Base-by-base conservation (phyloP, 495 filamentous ascomycete species). In the Neurospora sp. region DNA sequence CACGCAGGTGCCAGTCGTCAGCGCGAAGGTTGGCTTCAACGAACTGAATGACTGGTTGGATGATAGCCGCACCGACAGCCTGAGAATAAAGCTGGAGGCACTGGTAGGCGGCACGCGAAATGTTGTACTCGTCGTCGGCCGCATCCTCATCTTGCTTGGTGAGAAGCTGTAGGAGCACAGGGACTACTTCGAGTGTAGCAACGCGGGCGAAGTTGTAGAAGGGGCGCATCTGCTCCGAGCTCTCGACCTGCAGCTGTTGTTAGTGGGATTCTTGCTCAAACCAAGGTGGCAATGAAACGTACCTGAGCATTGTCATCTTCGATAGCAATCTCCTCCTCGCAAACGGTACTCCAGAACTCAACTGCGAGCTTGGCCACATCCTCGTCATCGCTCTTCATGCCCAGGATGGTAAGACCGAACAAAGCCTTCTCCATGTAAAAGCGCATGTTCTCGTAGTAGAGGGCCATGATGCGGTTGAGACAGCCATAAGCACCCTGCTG, bases 401-500 rank as follows among this genome's bases (percentile, higher is more conserved):
- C 96, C 85, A 97, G 90, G 74, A 98, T 96, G n/a, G 96, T 99
- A 16, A 99, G 87, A 66, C 96, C 96, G 81, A 98, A 99, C 44
- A 99, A 86, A 66, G 96, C 96, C 88, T 98, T 98, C 88, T 99
- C 96, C 96, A 99, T 99, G 86, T 99, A 99, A 85, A 97, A 98
- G 78, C 94, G 89, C 96, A 99, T 99, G 85, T 97, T 94, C 78
- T 98, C 96, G 81, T 99, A 99, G 85, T 99, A 98, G 46, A 97
- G 86, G 73, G 87, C 92, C 96, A 99, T 99, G 81, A 99, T 97
- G 78, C 94, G 89, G 88, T 98, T 98, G 78, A 99, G 83, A 80
- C 96, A 99, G 72, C 95, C 96, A 79, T 97, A 99, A 16, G 96
- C 93, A 73, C 93, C 94, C 76, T 96, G 93, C 80, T 98, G 94